phyloP scores from a whole-genome alignment of 257 asterid species.

The Fraxinus excelsior region DNA sequence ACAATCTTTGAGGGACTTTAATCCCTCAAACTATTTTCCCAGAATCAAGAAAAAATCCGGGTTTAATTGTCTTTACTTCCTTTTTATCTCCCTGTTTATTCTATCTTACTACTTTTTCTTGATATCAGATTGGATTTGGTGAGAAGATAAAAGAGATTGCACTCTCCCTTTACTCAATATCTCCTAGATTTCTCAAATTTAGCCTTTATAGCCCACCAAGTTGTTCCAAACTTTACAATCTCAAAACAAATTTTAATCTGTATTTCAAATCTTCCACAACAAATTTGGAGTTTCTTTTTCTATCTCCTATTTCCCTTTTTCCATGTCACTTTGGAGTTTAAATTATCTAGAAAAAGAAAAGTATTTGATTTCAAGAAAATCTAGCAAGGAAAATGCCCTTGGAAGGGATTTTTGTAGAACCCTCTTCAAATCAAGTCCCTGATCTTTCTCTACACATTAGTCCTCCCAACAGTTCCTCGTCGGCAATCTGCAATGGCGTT shows the following conservation, averaged over 20 bases:
- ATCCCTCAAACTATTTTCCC: conserved; percentile 23
- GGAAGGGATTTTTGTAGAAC: conserved; percentile 68
- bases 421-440: conserved; percentile 45
- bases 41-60: conserved; percentile 14
- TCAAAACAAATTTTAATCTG: not conserved
- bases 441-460: conserved; percentile 91
- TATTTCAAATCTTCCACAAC: not conserved
- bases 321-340: not conserved
- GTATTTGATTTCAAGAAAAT: conserved; percentile 7
- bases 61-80: conserved; percentile 6
- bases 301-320: conserved; percentile 11
- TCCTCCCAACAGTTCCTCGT: conserved; percentile 59
- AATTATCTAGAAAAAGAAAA: not conserved
- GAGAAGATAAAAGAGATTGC: not conserved
- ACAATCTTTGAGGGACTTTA: conserved; percentile 21
- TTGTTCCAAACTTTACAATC: not conserved
- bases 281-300: not conserved
- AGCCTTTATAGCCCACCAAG: not conserved
- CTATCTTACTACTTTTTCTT: conserved; percentile 24
- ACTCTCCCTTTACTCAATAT: not conserved
- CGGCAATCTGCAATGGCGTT: conserved; percentile 30
- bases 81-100: not conserved
- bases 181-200: not conserved
- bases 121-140: conserved; percentile 26
- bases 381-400: conserved; percentile 52